Percentiles rank a stretch among this genome's conserved stretches.
Evolutionary conservation across 2,329 filamentous ascomycete species (phyloP).

Genomic region (Pseudocercospora vitis): DNA sequence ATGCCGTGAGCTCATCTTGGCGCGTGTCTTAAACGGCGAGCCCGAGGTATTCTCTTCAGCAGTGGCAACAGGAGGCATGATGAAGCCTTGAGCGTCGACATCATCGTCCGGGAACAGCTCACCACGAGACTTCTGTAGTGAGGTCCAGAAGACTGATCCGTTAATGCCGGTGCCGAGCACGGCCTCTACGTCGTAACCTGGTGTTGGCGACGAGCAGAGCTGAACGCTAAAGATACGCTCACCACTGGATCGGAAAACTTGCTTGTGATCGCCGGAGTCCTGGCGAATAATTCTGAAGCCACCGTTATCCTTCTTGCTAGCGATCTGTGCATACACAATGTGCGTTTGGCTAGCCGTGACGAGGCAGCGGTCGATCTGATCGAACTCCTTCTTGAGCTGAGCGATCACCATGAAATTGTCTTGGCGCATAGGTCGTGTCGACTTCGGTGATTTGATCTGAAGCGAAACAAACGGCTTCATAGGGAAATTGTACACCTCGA

Average conservation of each 20-base stretch:
- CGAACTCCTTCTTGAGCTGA: conserved; percentile 93
- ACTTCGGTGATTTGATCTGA: conserved; percentile 61
- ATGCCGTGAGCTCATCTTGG: conserved; percentile 83
- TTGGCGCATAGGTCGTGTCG: conserved; percentile 65
- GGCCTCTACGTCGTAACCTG: conserved; percentile 66
- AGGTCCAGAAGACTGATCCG: conserved; percentile 94
- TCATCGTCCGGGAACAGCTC: conserved; percentile 77
- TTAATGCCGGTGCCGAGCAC: conserved; percentile 92
- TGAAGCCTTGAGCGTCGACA: conserved; percentile 81
- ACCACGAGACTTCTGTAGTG: conserved; percentile 72
- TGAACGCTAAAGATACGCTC: conserved; percentile 95
- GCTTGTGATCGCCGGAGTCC: conserved; percentile 86
- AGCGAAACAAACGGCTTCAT: conserved; percentile 96
- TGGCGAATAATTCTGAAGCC: conserved; percentile 92
- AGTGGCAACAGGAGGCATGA: conserved; percentile 80
- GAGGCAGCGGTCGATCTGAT: conserved; percentile 91
- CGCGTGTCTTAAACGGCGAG: conserved; percentile 91
- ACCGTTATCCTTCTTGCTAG: conserved; percentile 65
- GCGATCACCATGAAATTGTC: conserved; percentile 90
- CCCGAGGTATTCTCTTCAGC: conserved; percentile 89
- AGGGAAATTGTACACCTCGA: conserved; percentile 85
- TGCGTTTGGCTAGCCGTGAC: conserved; percentile 86
- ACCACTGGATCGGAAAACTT: conserved; percentile 85
- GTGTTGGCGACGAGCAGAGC: conserved; percentile 65
- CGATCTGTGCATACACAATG: conserved; percentile 87